Conservation (phyloP, 106 monocot genomes). For the Alisma plantagoaquatica region DNA sequence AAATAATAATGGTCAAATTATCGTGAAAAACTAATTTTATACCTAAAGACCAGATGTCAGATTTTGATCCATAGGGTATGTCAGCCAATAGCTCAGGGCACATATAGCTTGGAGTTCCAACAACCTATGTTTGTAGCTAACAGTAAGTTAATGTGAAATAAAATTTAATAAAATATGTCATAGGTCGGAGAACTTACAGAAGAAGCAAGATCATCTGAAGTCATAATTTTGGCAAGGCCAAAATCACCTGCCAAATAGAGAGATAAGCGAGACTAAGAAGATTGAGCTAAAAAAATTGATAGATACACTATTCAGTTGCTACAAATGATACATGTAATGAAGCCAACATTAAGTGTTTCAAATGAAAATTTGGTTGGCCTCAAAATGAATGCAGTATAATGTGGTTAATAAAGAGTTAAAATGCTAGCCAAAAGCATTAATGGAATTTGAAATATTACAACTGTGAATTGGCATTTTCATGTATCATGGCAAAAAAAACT, state of each 20-base stretch:
- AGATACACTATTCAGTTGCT: too few species aligned
- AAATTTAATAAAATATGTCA: neutral
- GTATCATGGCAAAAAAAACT: too few species aligned
- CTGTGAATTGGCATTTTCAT: too few species aligned
- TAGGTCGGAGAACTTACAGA: conserved; percentile 45
- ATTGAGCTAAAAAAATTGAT: neutral
- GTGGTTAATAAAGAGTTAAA: too few species aligned
- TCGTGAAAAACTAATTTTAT: conserved; percentile 2
- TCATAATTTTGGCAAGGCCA: conserved; percentile 96
- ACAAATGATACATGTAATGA: too few species aligned
- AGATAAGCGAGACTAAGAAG: neutral
- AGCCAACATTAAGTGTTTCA: too few species aligned
- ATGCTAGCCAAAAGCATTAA: too few species aligned
- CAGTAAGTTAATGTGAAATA: neutral
- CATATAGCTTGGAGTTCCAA: conserved; percentile 99
- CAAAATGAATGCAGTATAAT: too few species aligned
- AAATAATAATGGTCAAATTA: neutral
- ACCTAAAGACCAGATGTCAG: conserved; percentile 99
- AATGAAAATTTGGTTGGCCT: too few species aligned
- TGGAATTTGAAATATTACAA: too few species aligned
- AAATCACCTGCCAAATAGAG: conserved; percentile 83
- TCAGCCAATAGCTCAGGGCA: conserved; percentile 99
- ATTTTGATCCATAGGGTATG: conserved; percentile 97
- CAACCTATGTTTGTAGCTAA: conserved; percentile 46
- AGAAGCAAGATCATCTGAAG: conserved; percentile 90